Evolutionary conservation across 257 asterid genomes (phyloP).

Genomic region (Fraxinus anomala): DNA sequence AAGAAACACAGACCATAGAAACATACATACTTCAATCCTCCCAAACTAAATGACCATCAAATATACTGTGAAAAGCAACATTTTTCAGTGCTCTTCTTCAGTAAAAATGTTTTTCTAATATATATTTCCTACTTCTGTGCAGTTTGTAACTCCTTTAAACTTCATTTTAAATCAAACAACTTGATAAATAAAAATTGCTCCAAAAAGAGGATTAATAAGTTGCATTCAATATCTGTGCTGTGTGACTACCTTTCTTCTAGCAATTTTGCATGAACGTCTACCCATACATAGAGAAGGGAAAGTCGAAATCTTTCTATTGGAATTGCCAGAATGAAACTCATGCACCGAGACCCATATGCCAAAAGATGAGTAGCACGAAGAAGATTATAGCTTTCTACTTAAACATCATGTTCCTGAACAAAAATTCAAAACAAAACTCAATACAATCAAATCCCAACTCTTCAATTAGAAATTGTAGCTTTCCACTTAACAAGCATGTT

Average conservation of each 20-base stretch:
- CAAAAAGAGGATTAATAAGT: not conserved
- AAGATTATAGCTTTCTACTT: slow-evolving; percentile 44
- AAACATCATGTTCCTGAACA: slow-evolving; percentile 5
- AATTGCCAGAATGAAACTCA: slow-evolving; percentile 43
- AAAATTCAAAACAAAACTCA: not conserved
- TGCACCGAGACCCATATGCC: slow-evolving; percentile 38
- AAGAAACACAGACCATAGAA: not conserved
- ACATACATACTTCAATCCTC: not conserved
- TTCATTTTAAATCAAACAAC: slow-evolving; percentile 2
- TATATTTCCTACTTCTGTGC: not conserved
- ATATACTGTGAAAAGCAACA: not conserved
- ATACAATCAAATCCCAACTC: not conserved
- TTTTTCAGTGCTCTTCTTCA: not conserved
- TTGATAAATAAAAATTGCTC: slow-evolving; percentile 1
- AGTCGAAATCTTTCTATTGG: slow-evolving; percentile 62
- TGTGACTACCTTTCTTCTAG: slow-evolving; percentile 76
- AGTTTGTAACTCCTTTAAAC: slow-evolving; percentile 11
- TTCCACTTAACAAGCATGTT: slow-evolving; percentile 2
- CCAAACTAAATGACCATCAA: not conserved
- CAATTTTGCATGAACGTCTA: slow-evolving; percentile 86
- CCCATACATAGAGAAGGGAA: slow-evolving; percentile 79
- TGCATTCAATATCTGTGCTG: not conserved
- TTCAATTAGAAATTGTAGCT: not conserved
- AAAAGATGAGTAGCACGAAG: slow-evolving; percentile 46
- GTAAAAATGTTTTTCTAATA: not conserved